Evolutionary conservation across 352 stramenopile genomes (phyloP).

Genomic region (Globisporangium barbulae): DNA sequence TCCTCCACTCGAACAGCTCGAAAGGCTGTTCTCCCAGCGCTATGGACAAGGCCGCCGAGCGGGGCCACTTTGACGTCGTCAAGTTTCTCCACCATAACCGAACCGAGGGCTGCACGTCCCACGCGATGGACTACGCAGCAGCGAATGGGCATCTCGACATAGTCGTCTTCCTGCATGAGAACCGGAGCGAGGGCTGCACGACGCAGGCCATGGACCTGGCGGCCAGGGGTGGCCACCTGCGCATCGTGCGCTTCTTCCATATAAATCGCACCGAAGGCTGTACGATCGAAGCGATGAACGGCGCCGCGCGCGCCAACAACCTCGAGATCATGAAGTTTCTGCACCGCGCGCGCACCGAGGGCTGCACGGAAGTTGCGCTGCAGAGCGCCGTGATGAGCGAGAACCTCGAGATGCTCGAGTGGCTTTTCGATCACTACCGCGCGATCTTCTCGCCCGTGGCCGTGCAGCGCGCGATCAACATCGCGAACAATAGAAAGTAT

Average conservation of each 20-base stretch:
- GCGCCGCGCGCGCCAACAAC: conserved; percentile 15
- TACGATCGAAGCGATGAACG: conserved; percentile 20
- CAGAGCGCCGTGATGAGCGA: conserved; percentile 15
- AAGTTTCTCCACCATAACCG: conserved; percentile 28
- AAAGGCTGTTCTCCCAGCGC: conserved; percentile 20
- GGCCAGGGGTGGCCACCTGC: conserved; percentile 20
- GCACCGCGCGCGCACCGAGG: conserved; percentile 10
- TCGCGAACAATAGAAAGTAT: conserved; percentile 21
- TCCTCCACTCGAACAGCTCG: conserved; percentile 16
- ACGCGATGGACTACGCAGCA: conserved; percentile 27
- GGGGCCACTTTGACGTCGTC: conserved; percentile 26
- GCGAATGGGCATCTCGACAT: conserved; percentile 25
- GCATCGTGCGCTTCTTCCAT: conserved; percentile 29
- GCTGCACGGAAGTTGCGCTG: conserved; percentile 15
- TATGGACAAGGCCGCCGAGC: conserved; percentile 33
- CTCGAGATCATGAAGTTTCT: conserved; percentile 17
- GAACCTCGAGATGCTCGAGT: conserved; percentile 19
- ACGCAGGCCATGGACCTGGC: conserved; percentile 28
- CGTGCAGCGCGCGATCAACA: conserved; percentile 13
- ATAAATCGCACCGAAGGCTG: conserved; percentile 20
- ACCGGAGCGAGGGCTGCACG: conserved; percentile 29
- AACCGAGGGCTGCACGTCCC: conserved; percentile 26
- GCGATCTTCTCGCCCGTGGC: conserved; percentile 16
- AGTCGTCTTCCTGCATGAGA: conserved; percentile 26
- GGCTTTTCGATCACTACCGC: conserved; percentile 20